Evolutionary conservation across 345 rosid species (phyloP).

Genomic region (Moringa oleifera): DNA sequence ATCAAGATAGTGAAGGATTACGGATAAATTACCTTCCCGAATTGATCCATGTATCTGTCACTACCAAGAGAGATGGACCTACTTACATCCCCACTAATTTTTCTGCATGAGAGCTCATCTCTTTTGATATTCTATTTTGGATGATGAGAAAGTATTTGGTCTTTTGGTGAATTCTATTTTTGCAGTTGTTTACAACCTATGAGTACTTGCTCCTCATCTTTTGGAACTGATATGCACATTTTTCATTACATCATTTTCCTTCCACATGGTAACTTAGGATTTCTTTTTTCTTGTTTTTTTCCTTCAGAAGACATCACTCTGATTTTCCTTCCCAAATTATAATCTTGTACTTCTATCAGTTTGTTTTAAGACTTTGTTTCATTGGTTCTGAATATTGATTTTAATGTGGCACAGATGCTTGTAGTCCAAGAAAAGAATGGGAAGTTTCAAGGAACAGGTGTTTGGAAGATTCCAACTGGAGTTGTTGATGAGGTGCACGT

Average conservation of each 20-base stretch:
- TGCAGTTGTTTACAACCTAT: neutral
- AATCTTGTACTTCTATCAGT: neutral
- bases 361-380: neutral
- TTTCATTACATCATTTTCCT: no score
- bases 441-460: slow-evolving; percentile 35
- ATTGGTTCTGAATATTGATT: neutral
- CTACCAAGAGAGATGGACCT: neutral
- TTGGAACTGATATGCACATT: no score
- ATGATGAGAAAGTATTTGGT: neutral
- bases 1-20: neutral
- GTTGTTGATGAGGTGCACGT: slow-evolving; percentile 61
- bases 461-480: slow-evolving; percentile 94
- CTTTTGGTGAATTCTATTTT: no score
- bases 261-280: no score
- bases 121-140: neutral
- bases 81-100: neutral
- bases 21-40: neutral
- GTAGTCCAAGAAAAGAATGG: slow-evolving; percentile 83
- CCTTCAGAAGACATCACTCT: no score
- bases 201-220: no score
- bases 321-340: no score
- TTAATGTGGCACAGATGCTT: slow-evolving; percentile 43
- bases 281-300: no score
- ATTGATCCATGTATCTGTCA: neutral
- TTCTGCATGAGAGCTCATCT: slow-evolving; percentile 1